Evolutionary conservation across 2,329 filamentous ascomycete genomes (phyloP).

Genomic region (Neospermospora avenae): DNA sequence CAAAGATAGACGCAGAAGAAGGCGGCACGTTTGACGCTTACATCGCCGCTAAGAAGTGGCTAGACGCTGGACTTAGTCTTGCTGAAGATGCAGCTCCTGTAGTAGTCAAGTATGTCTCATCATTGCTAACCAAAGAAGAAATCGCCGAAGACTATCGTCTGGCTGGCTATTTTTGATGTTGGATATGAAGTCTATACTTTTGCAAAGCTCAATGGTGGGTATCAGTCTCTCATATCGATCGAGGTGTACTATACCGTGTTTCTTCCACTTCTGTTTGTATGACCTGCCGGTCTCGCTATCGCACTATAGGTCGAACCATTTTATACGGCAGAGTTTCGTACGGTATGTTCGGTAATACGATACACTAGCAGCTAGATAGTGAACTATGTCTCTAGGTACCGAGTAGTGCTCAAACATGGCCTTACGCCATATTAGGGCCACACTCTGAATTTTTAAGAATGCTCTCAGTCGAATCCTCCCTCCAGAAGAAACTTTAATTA

Average conservation of each 20-base stretch:
- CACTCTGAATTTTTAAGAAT: not conserved
- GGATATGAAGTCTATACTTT: not conserved
- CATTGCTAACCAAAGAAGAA: not conserved
- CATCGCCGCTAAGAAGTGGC: not conserved
- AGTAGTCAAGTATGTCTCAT: not conserved
- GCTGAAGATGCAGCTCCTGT: not conserved
- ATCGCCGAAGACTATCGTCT: slow-evolving; percentile 3
- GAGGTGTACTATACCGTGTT: no score
- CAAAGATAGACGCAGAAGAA: not conserved
- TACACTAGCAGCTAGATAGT: slow-evolving; percentile 4
- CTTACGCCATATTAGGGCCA: slow-evolving; percentile 1
- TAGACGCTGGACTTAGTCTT: not conserved
- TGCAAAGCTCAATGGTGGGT: not conserved
- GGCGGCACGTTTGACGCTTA: slow-evolving; percentile 5
- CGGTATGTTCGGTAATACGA: not conserved
- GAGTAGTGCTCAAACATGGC: slow-evolving; percentile 6
- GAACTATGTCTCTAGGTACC: not conserved
- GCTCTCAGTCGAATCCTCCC: not conserved
- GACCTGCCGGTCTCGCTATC: no score
- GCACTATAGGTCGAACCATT: no score
- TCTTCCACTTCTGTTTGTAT: no score
- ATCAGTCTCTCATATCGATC: no score
- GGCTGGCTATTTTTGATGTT: slow-evolving; percentile 1
- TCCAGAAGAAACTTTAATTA: slow-evolving; percentile 5
- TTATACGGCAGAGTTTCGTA: not conserved